Conservation (phyloP, 75 land plant genomes). For the Selaginella tamariscina region DNA sequence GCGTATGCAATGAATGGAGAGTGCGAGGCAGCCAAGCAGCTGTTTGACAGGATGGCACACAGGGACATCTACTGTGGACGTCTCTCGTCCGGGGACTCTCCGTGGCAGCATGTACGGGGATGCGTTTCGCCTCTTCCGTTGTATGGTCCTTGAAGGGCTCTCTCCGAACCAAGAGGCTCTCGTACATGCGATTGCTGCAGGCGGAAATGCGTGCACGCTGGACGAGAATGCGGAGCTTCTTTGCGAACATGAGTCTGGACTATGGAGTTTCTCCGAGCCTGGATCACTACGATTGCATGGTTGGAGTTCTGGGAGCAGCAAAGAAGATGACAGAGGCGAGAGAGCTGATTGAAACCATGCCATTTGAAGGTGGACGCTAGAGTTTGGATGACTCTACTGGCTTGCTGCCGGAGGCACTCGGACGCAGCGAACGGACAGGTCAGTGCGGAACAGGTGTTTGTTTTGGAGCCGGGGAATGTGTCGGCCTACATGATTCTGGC, state of each 20-base stretch:
- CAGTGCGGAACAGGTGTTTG: constrained; percentile 19
- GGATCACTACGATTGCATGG: constrained; percentile 41
- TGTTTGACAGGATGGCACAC: no score
- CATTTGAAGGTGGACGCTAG: constrained; percentile 21
- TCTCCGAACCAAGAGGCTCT: no score
- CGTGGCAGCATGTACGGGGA: no score
- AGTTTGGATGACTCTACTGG: constrained; percentile 35
- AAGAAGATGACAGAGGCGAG: constrained; percentile 32
- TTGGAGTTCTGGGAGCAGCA: constrained; percentile 41
- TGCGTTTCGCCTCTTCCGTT: no score
- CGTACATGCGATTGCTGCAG: no score
- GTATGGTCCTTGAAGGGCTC: no score
- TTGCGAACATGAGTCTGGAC: constrained; percentile 22
- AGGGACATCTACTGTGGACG: no score
- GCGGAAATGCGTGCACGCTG: no score
- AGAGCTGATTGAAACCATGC: constrained; percentile 25
- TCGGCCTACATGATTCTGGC: constrained; percentile 15
- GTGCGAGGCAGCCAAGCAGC: no score
- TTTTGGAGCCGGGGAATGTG: constrained; percentile 28
- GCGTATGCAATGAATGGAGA: no score
- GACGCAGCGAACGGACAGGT: constrained; percentile 18
- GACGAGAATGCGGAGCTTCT: no score
- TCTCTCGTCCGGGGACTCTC: no score
- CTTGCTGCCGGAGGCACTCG: constrained; percentile 32
- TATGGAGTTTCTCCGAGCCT: constrained; percentile 27